A percentile compares a stretch with the other conserved stretches of the same genome.
Evolutionary conservation across 2,329 filamentous ascomycete genomes (phyloP).

Genomic region (Chaetomiaceae sp.): DNA sequence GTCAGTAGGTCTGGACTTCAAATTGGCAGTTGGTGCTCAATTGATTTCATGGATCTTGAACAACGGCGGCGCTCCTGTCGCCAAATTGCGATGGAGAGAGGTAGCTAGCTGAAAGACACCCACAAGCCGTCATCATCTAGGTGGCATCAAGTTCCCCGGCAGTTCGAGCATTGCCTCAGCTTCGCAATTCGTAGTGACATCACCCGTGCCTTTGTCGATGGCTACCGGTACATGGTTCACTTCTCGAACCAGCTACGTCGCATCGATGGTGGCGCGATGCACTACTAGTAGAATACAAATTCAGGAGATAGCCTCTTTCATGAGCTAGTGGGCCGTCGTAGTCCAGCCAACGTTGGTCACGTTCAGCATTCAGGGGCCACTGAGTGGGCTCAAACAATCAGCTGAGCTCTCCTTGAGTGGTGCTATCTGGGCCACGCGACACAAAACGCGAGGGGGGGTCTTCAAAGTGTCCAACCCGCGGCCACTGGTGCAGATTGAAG

Average conservation of each 20-base stretch:
- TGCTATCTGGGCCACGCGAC: too few species aligned
- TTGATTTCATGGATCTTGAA: slow-evolving; percentile 38
- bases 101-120: slow-evolving; percentile 46
- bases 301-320: slow-evolving; percentile 36
- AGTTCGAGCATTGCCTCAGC: slow-evolving; percentile 33
- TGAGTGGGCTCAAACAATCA: too few species aligned
- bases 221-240: slow-evolving; percentile 33
- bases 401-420: too few species aligned
- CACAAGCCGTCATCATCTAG: slow-evolving; percentile 36
- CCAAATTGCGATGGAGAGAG: slow-evolving; percentile 38
- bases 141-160: slow-evolving; percentile 28
- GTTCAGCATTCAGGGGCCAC: too few species aligned
- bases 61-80: slow-evolving; percentile 13
- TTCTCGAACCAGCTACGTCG: slow-evolving; percentile 36
- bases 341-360: slow-evolving; percentile 47
- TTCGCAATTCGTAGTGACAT: slow-evolving; percentile 43
- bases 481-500: too few species aligned
- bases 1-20: slow-evolving; percentile 39
- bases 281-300: slow-evolving; percentile 33
- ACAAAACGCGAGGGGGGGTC: too few species aligned
- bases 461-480: too few species aligned
- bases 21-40: slow-evolving; percentile 38
- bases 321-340: slow-evolving; percentile 43
- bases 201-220: slow-evolving; percentile 45
- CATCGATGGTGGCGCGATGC: slow-evolving; percentile 42